phyloP scores from a whole-genome alignment of 805 yeast genomes.

The Metschnikowia colocasiae region DNA sequence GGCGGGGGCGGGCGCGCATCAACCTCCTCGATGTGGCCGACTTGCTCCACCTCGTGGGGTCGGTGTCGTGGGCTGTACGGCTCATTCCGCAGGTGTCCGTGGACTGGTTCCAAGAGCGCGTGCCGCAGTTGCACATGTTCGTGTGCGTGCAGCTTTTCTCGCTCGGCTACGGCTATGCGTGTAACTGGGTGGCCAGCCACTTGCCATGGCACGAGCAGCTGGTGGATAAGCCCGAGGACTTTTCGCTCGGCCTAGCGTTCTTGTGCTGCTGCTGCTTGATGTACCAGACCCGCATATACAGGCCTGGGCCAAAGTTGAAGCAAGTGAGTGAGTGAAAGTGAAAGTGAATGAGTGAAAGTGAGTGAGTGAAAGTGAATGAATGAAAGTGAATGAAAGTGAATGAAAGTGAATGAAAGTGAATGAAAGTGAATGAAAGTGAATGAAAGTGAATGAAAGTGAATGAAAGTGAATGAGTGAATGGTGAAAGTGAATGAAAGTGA shows the following conservation, averaged over 20 bases:
- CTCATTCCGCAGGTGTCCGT: conserved; percentile 16
- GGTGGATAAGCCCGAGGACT: conserved; percentile 8
- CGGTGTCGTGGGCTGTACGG: conserved; percentile 10
- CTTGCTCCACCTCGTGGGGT: conserved; percentile 12
- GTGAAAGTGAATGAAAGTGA: too few relatives aligned
- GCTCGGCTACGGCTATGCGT: not conserved
- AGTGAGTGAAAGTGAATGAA: too few relatives aligned
- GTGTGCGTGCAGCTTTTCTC: conserved; percentile 1
- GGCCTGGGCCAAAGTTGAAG: not conserved
- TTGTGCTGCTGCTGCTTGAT: conserved; percentile 1
- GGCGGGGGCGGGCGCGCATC: conserved; percentile 10
- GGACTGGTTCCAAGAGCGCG: conserved; percentile 15
- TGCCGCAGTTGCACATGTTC: conserved; percentile 4
- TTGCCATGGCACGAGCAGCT: conserved; percentile 10
- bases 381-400: too few relatives aligned
- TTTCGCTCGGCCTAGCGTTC: conserved; percentile 5
- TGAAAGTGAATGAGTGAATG: too few relatives aligned
- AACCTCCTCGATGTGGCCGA: conserved; percentile 16
- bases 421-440: too few relatives aligned
- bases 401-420: too few relatives aligned
- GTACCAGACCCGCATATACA: conserved; percentile 10
- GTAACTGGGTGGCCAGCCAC: not conserved
- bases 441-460: too few relatives aligned
- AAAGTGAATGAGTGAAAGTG: too few relatives aligned
- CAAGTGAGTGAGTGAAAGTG: not conserved